Evolutionary conservation across 2,329 filamentous ascomycete species (phyloP), one percentile per base, ranked within the genome.

Genomic region (Fusarium praegraminearum): DNA sequence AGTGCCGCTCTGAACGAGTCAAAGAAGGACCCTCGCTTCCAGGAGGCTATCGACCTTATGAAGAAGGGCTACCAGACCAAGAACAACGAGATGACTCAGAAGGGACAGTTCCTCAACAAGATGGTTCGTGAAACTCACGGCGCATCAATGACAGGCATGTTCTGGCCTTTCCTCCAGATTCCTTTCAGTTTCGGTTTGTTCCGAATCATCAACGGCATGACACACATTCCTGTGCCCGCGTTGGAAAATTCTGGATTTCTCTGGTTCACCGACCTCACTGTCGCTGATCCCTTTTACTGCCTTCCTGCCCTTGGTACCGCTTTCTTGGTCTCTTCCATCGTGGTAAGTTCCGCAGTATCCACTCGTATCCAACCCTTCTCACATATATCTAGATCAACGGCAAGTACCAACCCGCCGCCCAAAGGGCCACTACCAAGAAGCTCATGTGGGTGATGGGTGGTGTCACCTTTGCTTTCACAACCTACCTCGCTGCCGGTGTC

Each of bases 111-210:
- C 41, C 59, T 82, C 10, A 76, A 75, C 63, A 77, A 80, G 67
- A 73, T 80, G 75, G 75, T 83, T 45, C 72, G 76, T 40, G 65
- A 81, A 69, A 72, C 79, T 67, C 78, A 83, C 53, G 76, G 76
- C 18, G 78, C 78, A 33, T 76, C 74, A 56, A 77, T 76, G 53
- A 52, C 66, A 36, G 75, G 76, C 67, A 77, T 81, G 64, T 54
- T 80, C 33, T 82, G 81, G 80, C 72, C 77, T 16, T 75, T 83
- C 43, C 47, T 80, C 6, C 82, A 86, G 73, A 74, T 91, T 15
- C 90, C 94, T 7, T 83, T 97, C 69, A 92, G 91, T 65, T 93
- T 89, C 78, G 93, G 94, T 73, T 90, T 91, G 63, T 98, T 95
- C 84, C 89, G 92, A 64, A 83, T 95, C 46, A 79, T 97, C 68